Conservation (phyloP, 805 yeast species). For the Spathaspora gorwiae region DNA sequence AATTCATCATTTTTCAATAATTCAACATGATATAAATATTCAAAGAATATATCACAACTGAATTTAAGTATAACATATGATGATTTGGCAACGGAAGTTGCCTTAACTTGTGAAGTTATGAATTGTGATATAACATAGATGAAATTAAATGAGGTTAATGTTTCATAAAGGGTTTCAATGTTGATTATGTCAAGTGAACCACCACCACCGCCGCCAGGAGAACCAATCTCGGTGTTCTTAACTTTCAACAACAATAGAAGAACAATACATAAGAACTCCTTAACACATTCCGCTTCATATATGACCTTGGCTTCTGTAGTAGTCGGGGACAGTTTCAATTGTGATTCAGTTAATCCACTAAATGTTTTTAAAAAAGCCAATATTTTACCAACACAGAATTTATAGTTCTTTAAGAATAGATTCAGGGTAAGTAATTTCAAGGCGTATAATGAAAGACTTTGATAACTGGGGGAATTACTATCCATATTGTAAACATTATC, state of each 20-base stretch:
- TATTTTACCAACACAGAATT: constrained; percentile 35
- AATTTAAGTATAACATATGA: constrained; percentile 33
- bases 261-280: constrained; percentile 33
- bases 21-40: constrained; percentile 33
- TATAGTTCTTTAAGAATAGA: constrained; percentile 32
- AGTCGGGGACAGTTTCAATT: background rate
- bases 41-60: constrained; percentile 37
- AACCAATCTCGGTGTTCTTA: constrained; percentile 12
- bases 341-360: constrained; percentile 9
- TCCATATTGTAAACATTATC: constrained; percentile 21
- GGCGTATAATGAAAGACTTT: constrained; percentile 28
- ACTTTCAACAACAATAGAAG: constrained; percentile 31
- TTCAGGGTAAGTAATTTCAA: constrained; percentile 34
- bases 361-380: constrained; percentile 29
- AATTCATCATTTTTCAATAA: constrained; percentile 33
- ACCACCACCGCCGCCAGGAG: background rate
- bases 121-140: constrained; percentile 26
- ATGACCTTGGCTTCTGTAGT: constrained; percentile 2
- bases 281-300: constrained; percentile 19
- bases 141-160: constrained; percentile 22
- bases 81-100: constrained; percentile 14
- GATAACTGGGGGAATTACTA: constrained; percentile 17
- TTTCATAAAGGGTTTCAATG: constrained; percentile 13
- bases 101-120: constrained; percentile 22
- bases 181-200: constrained; percentile 11